Percentiles rank a stretch among this genome's conserved stretches.
These are phyloP conservation scores for Xylaria bambusicola DNA, from an alignment of 495 filamentous ascomycete species.

Conservation along the genomic window DNA sequence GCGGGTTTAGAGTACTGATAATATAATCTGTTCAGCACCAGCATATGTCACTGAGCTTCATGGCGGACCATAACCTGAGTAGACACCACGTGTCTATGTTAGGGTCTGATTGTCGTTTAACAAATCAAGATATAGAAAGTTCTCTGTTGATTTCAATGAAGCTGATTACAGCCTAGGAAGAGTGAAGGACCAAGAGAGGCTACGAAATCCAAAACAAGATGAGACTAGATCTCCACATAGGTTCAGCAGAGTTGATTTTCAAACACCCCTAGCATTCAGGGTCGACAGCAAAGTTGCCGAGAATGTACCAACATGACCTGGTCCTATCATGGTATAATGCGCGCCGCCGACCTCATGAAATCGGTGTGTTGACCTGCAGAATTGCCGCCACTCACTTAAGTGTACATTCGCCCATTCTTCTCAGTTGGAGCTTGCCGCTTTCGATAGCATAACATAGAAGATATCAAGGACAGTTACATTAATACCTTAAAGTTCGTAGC, in stretches of 20 bases:
- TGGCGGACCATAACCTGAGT: too few species aligned
- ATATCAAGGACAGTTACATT: constrained; percentile 47
- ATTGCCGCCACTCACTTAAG: constrained; percentile 47
- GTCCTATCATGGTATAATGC: constrained; percentile 45
- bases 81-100: too few species aligned
- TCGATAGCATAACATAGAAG: constrained; percentile 48
- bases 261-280: neutral
- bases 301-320: constrained; percentile 29
- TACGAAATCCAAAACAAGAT: too few species aligned
- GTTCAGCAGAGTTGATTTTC: neutral
- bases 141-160: too few species aligned
- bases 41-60: too few species aligned
- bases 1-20: too few species aligned
- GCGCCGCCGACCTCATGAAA: constrained; percentile 36
- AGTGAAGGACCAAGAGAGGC: too few species aligned
- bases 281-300: neutral
- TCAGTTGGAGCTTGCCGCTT: constrained; percentile 36
- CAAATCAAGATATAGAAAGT: too few species aligned
- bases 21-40: too few species aligned
- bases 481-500: constrained; percentile 56
- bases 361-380: constrained; percentile 25
- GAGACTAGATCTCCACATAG: neutral
- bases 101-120: too few species aligned
- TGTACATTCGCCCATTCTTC: constrained; percentile 45
- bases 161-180: too few species aligned